A percentile compares a stretch with the other conserved stretches of the same genome.
Conservation (phyloP, 495 filamentous ascomycete species). For the Aspergillus ostianus region DNA sequence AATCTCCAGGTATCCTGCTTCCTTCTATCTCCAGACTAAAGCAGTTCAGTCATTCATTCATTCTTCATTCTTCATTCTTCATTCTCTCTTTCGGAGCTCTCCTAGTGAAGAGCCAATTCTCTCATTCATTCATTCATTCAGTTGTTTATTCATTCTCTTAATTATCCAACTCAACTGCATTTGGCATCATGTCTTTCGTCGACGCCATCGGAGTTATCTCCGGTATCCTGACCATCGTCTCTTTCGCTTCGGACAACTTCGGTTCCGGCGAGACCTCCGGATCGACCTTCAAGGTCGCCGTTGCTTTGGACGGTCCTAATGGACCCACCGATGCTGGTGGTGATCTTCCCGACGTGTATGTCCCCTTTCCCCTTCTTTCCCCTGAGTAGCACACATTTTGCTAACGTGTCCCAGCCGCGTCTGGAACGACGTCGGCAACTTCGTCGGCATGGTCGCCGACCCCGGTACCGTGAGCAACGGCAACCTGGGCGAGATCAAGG, state of each 20-base stretch:
- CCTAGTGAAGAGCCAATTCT: neutral
- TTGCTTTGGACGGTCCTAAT: neutral
- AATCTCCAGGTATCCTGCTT: neutral
- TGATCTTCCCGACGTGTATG: constrained; percentile 17
- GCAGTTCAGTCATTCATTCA: neutral
- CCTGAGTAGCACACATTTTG: neutral
- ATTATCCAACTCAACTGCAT: neutral
- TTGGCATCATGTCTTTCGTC: neutral
- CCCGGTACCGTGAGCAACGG: constrained; percentile 7
- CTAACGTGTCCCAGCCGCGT: constrained; percentile 6
- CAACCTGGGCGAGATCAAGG: constrained; percentile 7
- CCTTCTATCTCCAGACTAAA: neutral
- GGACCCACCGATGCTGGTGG: constrained; percentile 12
- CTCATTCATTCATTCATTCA: neutral
- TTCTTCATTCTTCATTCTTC: neutral
- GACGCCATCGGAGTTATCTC: constrained; percentile 15
- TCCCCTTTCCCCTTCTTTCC: too few species aligned
- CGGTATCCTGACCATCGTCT: constrained; percentile 14
- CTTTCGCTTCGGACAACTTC: constrained; percentile 11
- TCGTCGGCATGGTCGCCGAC: constrained; percentile 10
- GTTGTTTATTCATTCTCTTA: neutral
- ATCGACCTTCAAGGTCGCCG: constrained; percentile 12
- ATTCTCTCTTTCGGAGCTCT: neutral
- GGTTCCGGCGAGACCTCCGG: neutral
- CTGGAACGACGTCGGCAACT: constrained; percentile 16